These are phyloP conservation scores for Dictyostelium firmibasis DNA, from an alignment of 78 protist genomes.

Conservation along the genomic window DNA sequence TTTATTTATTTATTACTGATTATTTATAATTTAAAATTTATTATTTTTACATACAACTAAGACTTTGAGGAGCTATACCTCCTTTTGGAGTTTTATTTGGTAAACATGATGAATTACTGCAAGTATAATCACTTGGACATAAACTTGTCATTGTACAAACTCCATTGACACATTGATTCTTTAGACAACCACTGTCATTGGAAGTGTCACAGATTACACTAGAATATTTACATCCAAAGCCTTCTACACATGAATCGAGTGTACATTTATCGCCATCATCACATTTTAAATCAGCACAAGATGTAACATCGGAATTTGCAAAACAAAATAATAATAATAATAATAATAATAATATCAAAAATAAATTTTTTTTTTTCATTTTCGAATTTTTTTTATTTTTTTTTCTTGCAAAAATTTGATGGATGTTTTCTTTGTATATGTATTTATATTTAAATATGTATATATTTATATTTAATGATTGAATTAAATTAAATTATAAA, in stretches of 20 bases:
- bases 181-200: not conserved
- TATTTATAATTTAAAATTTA: not conserved
- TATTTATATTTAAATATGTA: no score
- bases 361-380: not conserved
- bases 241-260: not conserved
- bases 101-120: not conserved
- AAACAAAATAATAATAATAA: not conserved
- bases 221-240: not conserved
- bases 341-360: not conserved
- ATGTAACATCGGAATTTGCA: not conserved
- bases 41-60: not conserved
- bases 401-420: no score
- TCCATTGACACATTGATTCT: not conserved
- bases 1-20: no score
- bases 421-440: no score
- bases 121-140: not conserved
- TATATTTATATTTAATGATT: no score
- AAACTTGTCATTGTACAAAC: not conserved
- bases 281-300: not conserved
- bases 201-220: not conserved
- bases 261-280: not conserved
- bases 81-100: not conserved
- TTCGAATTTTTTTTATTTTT: no score
- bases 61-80: not conserved
- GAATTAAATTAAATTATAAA: no score